Evolutionary conservation across 2,329 filamentous ascomycete species (phyloP).

Genomic region (Ilyonectria mors-panacis): DNA sequence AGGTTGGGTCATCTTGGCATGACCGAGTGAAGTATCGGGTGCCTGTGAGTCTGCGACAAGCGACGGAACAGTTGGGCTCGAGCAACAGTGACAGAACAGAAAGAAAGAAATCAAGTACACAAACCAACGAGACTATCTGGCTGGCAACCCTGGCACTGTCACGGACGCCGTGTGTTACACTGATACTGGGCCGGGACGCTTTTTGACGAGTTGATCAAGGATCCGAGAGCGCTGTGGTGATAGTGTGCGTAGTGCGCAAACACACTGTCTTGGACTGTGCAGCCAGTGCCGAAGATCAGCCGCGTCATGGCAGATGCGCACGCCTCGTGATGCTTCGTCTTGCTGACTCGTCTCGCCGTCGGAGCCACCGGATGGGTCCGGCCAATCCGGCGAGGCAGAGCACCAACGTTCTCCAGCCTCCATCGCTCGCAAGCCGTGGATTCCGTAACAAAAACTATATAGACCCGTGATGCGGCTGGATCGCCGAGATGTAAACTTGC

Average conservation of each 20-base stretch:
- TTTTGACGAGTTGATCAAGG: slow-evolving; percentile 19
- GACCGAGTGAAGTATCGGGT: slow-evolving; percentile 13
- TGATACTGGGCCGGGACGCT: slow-evolving; percentile 9
- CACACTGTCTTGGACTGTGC: slow-evolving; percentile 13
- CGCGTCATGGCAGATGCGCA: slow-evolving; percentile 4
- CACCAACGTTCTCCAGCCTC: slow-evolving; percentile 16
- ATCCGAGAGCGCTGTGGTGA: slow-evolving; percentile 9
- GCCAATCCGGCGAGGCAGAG: slow-evolving; percentile 10
- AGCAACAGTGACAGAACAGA: neutral
- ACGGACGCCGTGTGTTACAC: slow-evolving; percentile 13
- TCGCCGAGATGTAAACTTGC: neutral
- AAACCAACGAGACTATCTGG: neutral
- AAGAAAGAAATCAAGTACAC: neutral
- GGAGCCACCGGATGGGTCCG: neutral
- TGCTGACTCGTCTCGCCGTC: slow-evolving; percentile 2
- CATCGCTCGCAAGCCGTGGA: neutral
- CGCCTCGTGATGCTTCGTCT: neutral
- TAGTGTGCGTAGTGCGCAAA: neutral
- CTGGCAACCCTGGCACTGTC: slow-evolving; percentile 10
- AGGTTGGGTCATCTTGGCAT: slow-evolving; percentile 51
- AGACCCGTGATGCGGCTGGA: slow-evolving; percentile 22
- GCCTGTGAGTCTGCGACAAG: neutral
- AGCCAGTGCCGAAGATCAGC: slow-evolving; percentile 20
- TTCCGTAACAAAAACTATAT: neutral
- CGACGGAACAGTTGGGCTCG: neutral